Base-by-base conservation (phyloP, 352 stramenopile species). In the Globisporangium okanoganense region DNA sequence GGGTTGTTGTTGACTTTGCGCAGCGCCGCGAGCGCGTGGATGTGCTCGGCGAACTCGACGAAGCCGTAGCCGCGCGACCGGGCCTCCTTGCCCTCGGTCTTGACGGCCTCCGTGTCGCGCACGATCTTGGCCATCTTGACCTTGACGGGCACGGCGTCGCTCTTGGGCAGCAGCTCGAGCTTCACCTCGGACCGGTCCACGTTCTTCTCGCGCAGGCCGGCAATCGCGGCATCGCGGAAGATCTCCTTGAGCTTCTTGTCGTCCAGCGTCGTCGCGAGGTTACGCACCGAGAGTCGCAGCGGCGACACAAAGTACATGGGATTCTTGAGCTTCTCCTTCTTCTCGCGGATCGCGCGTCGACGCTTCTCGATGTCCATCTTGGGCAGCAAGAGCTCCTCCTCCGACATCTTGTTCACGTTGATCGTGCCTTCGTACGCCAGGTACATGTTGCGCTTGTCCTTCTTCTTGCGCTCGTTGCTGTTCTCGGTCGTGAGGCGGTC, bases 1-100 rank as follows among this genome's bases (percentile, higher is more conserved):
- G 96, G 88, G 75, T 99, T 99, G 76, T 99, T 99, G 75, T 99
- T 99, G 38, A 99, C 69, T 56, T 96, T 74, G 24, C 97, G 88
- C 40, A 99, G 76, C 55, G 92, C 96, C n/a, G 95, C 94, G 31
- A 99, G 76, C 14, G 97, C 96, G 77, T 99, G 94, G 38, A 90
- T 78, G 76, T 99, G 97, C 71, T 98, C 78, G 12, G 81, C 83
- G 70, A 99, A 99, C 75, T 99, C 96, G n/a, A 98, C 94, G 81
- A 99, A 99, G 14, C 85, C 97, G 61, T 87, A 94, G 25, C 85
- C 82, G 24, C 82, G 75, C 29, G 85, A 94, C 18, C 71, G 69
- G 16, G 75, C 52, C 33, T 82, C 77, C 67, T 90, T 87, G 20
- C 75, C 79, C 10, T 45, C 31, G 13, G 77, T 61, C 64, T 89